phyloP scores from a whole-genome alignment of 2,329 filamentous ascomycete species.

The Arachnomyces sp. region DNA sequence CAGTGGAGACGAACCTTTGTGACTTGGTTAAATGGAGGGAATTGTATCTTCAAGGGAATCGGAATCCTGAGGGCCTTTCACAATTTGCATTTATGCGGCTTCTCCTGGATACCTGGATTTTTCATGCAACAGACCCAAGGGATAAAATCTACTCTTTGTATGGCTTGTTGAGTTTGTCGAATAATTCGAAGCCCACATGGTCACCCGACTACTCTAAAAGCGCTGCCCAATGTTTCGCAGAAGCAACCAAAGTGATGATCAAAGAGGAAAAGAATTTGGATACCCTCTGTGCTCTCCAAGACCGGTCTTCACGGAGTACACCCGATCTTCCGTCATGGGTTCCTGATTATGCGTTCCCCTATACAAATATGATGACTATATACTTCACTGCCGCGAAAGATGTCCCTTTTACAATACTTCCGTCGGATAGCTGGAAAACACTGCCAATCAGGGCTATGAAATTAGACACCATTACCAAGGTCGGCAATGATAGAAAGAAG shows the following conservation, averaged over 20 bases:
- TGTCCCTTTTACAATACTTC: conserved; percentile 2
- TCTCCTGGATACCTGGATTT: conserved; percentile 9
- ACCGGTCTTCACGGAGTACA: conserved; percentile 7
- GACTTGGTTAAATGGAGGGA: not conserved
- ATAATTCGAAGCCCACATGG: conserved; percentile 1
- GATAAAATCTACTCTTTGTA: conserved; percentile 11
- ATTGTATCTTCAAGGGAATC: not conserved
- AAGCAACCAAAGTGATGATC: conserved; percentile 9
- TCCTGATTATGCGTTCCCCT: conserved; percentile 8
- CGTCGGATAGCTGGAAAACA: conserved; percentile 3
- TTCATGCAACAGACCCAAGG: conserved; percentile 9
- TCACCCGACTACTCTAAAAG: conserved; percentile 8
- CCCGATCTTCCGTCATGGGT: conserved; percentile 10
- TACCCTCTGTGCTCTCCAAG: conserved; percentile 7
- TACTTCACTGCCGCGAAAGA: conserved; percentile 3
- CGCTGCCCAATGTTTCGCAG: conserved; percentile 8
- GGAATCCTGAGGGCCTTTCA: not conserved
- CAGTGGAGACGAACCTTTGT: too few relatives aligned
- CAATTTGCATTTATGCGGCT: conserved; percentile 5
- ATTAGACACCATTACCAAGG: conserved; percentile 8
- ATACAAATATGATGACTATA: conserved; percentile 6
- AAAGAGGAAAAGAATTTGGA: conserved; percentile 3
- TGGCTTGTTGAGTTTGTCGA: conserved; percentile 6
- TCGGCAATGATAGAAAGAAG: conserved; percentile 6
- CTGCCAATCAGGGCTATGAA: conserved; percentile 6